Conservation (phyloP, 768 basidiomycete species). For the Lactarius akahatsu region DNA sequence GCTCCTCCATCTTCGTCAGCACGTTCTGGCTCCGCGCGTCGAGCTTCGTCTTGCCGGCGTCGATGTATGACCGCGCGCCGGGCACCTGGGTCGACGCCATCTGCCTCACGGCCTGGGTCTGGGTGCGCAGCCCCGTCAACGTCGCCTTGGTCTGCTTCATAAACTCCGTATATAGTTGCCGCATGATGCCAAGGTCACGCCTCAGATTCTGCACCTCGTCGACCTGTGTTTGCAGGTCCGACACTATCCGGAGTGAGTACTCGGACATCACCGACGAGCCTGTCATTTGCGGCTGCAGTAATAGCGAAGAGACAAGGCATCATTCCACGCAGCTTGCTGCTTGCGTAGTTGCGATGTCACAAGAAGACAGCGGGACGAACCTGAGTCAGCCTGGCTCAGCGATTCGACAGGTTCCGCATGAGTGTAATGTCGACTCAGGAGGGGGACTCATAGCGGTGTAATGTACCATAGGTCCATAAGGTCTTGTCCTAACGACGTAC, state of each 20-base stretch:
- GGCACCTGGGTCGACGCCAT: conserved; percentile 80
- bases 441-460: too few relatives aligned
- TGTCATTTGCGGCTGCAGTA: conserved; percentile 61
- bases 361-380: too few relatives aligned
- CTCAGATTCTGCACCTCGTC: conserved; percentile 94
- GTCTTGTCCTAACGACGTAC: too few relatives aligned
- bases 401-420: too few relatives aligned
- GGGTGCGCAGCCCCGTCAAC: conserved; percentile 69
- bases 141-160: conserved; percentile 89
- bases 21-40: conserved; percentile 86
- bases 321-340: too few relatives aligned
- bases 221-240: conserved; percentile 87
- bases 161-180: conserved; percentile 93
- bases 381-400: too few relatives aligned
- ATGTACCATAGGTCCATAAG: too few relatives aligned
- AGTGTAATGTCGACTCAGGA: too few relatives aligned
- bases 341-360: too few relatives aligned
- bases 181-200: conserved; percentile 88
- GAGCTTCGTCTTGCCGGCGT: conserved; percentile 87
- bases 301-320: conserved; percentile 36
- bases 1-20: conserved; percentile 88
- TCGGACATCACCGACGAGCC: conserved; percentile 74
- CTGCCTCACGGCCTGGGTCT: conserved; percentile 86
- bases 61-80: conserved; percentile 83
- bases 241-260: conserved; percentile 69